A percentile compares a stretch with the other conserved stretches of the same genome.
Evolutionary conservation across 352 stramenopile species (phyloP).

Genomic region (Phytophthora uliginosa): DNA sequence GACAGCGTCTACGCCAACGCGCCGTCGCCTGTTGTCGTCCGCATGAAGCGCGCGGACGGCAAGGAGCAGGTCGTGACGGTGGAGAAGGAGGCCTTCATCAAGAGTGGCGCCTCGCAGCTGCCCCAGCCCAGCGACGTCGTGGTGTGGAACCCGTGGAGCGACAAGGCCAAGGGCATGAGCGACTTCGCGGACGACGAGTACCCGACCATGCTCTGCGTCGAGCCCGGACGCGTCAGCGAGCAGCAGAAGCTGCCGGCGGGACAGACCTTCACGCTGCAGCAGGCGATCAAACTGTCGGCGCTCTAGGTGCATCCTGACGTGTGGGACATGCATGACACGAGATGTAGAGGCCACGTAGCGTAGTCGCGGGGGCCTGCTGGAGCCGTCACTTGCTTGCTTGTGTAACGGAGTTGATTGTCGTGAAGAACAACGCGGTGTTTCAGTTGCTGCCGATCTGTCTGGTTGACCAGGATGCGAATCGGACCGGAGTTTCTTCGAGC

Average conservation of each 20-base stretch:
- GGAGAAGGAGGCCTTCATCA: slow-evolving; percentile 76
- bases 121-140: slow-evolving; percentile 82
- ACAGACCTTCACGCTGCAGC: slow-evolving; percentile 74
- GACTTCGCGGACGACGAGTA: slow-evolving; percentile 98
- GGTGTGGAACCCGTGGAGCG: slow-evolving; percentile 95
- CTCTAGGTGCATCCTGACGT: slow-evolving; percentile 42
- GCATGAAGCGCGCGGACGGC: slow-evolving; percentile 63
- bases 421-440: slow-evolving; percentile 14
- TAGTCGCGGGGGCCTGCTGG: neutral
- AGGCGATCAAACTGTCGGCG: slow-evolving; percentile 68
- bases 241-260: slow-evolving; percentile 66
- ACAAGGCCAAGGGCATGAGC: slow-evolving; percentile 94
- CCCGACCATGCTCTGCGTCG: slow-evolving; percentile 96
- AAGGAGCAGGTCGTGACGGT: slow-evolving; percentile 75
- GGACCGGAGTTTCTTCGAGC: neutral
- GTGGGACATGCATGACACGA: neutral
- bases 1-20: slow-evolving; percentile 92
- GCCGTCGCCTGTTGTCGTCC: slow-evolving; percentile 68
- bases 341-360: neutral
- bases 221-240: slow-evolving; percentile 91
- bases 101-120: slow-evolving; percentile 41
- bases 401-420: slow-evolving; percentile 30
- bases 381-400: slow-evolving; percentile 2
- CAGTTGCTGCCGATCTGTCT: neutral
- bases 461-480: neutral